Evolutionary conservation across 352 stramenopile genomes (phyloP).

Genomic region (Pythium guiyangense): DNA sequence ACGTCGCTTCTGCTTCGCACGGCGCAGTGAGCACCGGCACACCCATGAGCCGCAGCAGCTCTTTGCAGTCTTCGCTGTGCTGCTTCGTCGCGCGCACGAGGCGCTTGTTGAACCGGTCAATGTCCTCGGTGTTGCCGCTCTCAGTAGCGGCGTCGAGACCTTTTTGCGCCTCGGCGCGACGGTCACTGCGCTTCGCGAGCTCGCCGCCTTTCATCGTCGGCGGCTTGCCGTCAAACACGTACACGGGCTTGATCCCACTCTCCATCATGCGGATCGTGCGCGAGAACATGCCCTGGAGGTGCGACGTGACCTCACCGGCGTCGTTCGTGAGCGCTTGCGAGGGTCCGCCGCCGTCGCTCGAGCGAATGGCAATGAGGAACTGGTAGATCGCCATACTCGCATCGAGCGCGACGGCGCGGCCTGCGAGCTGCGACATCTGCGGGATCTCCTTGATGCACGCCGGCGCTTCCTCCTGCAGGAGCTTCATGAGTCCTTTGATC

Average conservation of each 20-base stretch:
- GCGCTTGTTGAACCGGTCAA: conserved; percentile 93
- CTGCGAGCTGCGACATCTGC: conserved; percentile 92
- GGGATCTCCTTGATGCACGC: conserved; percentile 94
- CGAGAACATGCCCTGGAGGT: conserved; percentile 97
- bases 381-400: conserved; percentile 99
- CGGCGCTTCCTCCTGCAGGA: conserved; percentile 96
- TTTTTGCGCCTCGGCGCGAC: conserved; percentile 85
- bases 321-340: conserved; percentile 96
- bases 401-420: conserved; percentile 97
- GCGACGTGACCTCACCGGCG: conserved; percentile 93
- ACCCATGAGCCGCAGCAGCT: conserved; percentile 93
- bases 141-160: conserved; percentile 84
- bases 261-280: conserved; percentile 98
- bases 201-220: conserved; percentile 97
- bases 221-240: conserved; percentile 99
- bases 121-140: conserved; percentile 84
- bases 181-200: conserved; percentile 91
- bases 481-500: conserved; percentile 99
- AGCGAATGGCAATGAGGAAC: conserved; percentile 93
- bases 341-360: conserved; percentile 79
- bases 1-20: conserved; percentile 98
- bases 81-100: conserved; percentile 87
- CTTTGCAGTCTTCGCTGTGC: conserved; percentile 93
- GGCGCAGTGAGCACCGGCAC: conserved; percentile 95
- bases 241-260: conserved; percentile 97